phyloP scores from a whole-genome alignment of 1,284 basidiomycete species.

The Flammula alnicola region DNA sequence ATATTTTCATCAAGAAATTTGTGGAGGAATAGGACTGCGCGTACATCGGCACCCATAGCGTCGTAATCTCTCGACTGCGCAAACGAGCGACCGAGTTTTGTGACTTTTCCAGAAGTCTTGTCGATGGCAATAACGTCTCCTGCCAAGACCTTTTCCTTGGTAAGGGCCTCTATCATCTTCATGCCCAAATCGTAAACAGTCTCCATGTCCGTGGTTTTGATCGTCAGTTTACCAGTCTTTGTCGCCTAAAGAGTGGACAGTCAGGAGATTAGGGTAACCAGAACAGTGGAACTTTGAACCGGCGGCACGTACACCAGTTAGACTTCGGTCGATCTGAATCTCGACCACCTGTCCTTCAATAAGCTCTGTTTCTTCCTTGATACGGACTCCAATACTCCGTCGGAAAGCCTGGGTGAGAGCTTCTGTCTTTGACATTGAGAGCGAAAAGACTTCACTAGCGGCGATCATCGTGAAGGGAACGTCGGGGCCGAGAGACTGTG shows the following conservation, averaged over 20 bases:
- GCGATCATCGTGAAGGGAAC: constrained; percentile 98
- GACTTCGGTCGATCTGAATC: constrained; percentile 96
- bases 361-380: constrained; percentile 97
- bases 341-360: constrained; percentile 99
- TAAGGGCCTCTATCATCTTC: constrained; percentile 98
- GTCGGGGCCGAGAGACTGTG: constrained; percentile 90
- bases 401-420: constrained; percentile 96
- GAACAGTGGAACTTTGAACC: constrained; percentile 16
- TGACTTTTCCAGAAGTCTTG: constrained; percentile 96
- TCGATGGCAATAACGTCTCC: constrained; percentile 97
- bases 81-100: constrained; percentile 95
- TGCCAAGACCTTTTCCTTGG: constrained; percentile 96
- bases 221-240: constrained; percentile 96
- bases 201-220: constrained; percentile 99
- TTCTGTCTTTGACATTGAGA: constrained; percentile 98
- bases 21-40: constrained; percentile 35
- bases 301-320: constrained; percentile 84
- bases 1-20: constrained; percentile 3
- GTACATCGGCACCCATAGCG: constrained; percentile 96
- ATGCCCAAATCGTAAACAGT: constrained; percentile 98
- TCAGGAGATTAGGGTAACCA: constrained; percentile 10
- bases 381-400: constrained; percentile 93
- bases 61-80: constrained; percentile 97
- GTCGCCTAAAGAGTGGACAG: constrained; percentile 68
- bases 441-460: constrained; percentile 95